Base-by-base conservation (phyloP, 768 basidiomycete genomes). In the Trametes villosa region DNA sequence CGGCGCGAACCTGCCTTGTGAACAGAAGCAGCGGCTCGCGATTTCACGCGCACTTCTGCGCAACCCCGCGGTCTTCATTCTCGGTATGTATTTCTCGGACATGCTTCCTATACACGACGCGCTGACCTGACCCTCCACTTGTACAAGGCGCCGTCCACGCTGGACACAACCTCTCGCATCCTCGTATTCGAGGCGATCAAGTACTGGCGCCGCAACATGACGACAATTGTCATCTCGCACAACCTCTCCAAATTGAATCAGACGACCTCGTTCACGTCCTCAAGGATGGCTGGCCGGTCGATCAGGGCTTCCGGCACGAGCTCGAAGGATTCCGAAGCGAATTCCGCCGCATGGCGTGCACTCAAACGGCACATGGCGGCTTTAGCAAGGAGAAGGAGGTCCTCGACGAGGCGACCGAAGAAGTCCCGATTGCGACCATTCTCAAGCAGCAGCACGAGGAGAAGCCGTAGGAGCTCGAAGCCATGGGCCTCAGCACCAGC, bases 181-280 rank as follows among this genome's bases (percentile, higher is more conserved):
- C 83, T 94, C 45, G 92, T 98, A 20, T 92, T 93, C 51, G 83
- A 86, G 58, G 88, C 88, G 1, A 77, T 86, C 73, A 83, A 82
- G 68, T 74, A 74, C 3, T 93, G 90, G 89, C 81, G 92, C 8
- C 69, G 71, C 17, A 89, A 90, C 76, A 86, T 85, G 67, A 98
- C 93, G 5, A 97, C 93, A 5, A 87, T 96, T 70, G 88, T 96
- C 63, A 97, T 98, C 71, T 97, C 96, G 0, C 96, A 98, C 74
- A 96, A 98, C 67, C 85, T 98, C 18, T 87, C 88, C 92, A 95
- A 65, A 90, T 99, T 63, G 74, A 75, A 22, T 53, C 76, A 0
- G 72, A 78, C 15, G 96, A 98, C 73, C 98, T 97, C 65, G 92
- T 97, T 13, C 97, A 98, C 71, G 91, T 98, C 3, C 86, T 98